Evolutionary conservation across 768 basidiomycete genomes (phyloP).

Genomic region (Lactarius pseudohatsudake): DNA sequence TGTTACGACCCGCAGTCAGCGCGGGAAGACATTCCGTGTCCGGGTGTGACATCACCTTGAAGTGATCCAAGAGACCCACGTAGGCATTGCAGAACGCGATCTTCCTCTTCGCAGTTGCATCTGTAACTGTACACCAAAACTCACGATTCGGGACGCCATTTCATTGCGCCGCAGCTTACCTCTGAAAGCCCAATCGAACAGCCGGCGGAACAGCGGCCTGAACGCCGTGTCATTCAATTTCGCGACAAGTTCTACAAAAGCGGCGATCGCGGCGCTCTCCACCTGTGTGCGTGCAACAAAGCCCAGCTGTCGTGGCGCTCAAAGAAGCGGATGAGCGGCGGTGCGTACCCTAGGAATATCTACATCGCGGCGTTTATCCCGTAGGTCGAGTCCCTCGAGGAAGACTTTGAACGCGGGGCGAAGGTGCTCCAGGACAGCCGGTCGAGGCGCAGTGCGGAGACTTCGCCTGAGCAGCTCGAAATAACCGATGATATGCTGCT

Average conservation of each 20-base stretch:
- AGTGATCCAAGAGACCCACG: conserved; percentile 73
- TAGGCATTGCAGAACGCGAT: conserved; percentile 77
- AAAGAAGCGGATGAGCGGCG: neutral
- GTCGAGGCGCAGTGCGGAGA: conserved; percentile 21
- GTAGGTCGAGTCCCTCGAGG: conserved; percentile 28
- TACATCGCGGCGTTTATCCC: conserved; percentile 11
- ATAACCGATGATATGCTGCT: conserved; percentile 20
- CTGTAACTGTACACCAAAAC: conserved; percentile 30
- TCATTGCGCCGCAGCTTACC: conserved; percentile 27
- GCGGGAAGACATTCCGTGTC: neutral
- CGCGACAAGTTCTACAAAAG: conserved; percentile 86
- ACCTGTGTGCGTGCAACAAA: conserved; percentile 40
- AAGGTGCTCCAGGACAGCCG: conserved; percentile 23
- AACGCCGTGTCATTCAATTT: conserved; percentile 93
- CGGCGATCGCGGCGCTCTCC: conserved; percentile 54
- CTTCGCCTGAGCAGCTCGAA: conserved; percentile 27
- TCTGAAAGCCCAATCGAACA: conserved; percentile 94
- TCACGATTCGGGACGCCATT: neutral
- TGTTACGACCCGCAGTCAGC: conserved; percentile 33
- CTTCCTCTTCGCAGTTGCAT: conserved; percentile 46
- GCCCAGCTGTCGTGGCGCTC: neutral
- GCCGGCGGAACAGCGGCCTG: conserved; percentile 84
- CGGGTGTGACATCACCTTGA: conserved; percentile 59
- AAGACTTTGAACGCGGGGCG: conserved; percentile 28
- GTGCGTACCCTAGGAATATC: conserved; percentile 32